phyloP scores from a whole-genome alignment of 164 flowering plant species.

The Protea cynaroides region DNA sequence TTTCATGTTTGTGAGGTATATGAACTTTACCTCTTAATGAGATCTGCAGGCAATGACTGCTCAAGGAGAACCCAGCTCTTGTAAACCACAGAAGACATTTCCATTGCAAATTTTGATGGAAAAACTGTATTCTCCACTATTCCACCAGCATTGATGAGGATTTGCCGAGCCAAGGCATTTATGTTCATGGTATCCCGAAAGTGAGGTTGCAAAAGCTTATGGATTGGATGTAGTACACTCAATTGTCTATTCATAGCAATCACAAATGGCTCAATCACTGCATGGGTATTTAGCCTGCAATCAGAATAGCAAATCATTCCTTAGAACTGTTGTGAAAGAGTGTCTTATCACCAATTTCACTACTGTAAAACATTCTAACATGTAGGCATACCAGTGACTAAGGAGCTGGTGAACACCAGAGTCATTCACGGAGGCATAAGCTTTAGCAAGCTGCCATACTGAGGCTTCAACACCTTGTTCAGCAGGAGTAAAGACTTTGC shows the following conservation, averaged over 20 bases:
- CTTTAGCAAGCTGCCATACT: slow-evolving; percentile 89
- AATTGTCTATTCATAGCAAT: too few relatives aligned
- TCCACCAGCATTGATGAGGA: slow-evolving; percentile 76
- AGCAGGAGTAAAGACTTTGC: too few relatives aligned
- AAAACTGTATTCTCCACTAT: slow-evolving; percentile 71
- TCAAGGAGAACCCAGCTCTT: too few relatives aligned
- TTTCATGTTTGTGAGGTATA: too few relatives aligned
- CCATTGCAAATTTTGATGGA: too few relatives aligned
- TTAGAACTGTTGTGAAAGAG: neutral
- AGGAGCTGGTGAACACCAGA: slow-evolving; percentile 87
- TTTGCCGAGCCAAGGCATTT: slow-evolving; percentile 78
- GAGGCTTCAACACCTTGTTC: slow-evolving; percentile 51
- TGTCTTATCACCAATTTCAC: too few relatives aligned
- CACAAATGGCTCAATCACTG: too few relatives aligned
- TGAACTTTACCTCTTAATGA: too few relatives aligned
- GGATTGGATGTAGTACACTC: too few relatives aligned
- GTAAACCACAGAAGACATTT: too few relatives aligned
- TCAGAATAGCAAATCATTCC: slow-evolving; percentile 2
- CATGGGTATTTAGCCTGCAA: slow-evolving; percentile 86
- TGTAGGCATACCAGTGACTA: slow-evolving; percentile 69
- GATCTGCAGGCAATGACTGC: too few relatives aligned
- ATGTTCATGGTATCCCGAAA: slow-evolving; percentile 86
- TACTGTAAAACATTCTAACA: too few relatives aligned
- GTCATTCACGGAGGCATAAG: slow-evolving; percentile 82
- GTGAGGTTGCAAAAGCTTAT: slow-evolving; percentile 83